Base-by-base conservation (phyloP, 2,329 filamentous ascomycete species). In the Botrytis deweyae region DNA sequence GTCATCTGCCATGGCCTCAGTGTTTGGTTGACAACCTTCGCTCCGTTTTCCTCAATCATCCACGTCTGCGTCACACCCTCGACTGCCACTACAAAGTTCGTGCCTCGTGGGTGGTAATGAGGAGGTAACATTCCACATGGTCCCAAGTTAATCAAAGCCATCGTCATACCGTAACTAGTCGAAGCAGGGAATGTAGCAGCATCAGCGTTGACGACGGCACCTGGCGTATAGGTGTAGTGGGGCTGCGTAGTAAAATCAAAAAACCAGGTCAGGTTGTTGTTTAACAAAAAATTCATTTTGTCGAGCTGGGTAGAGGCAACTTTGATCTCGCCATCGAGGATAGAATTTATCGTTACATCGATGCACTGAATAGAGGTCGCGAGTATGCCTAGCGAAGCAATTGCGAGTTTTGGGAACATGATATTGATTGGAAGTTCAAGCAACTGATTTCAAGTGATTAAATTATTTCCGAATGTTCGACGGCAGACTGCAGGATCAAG, bases 31-130 rank as follows among this genome's bases (percentile, higher is more conserved):
- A 87, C 81, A 1, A 83, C 80, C 14, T 80, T 80, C 0, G 84
- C 85, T 4, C 85, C 86, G 73, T 88, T 88, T 79, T 88, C 86
- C 71, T 84, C 81, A 62, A 84, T 83, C 85, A 87, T 87, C 78
- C 82, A 87, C 16, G 85, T 87, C 61, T 83, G 84, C 9, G 84
- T 87, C 58, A 83, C 85, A n/a, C 86, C 86, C 29, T 80, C 79
- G 33, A 86, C 80, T 0, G 84, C 83, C 9, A 87, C 82, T 20
- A 87, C 86, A 55, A 84, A 82, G 75, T 88, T 88, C 36, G 83
- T 82, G 3, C 85, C 87, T 10, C 86, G 82, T 1, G 85, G 84
- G 75, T 88, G 87, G 38, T 83, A 81, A 77, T 87, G 86, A 8
- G 85, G 84, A 22, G 86, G 84, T 25, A 88, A 81, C 83, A 87